Percentiles rank a stretch among this genome's conserved stretches.
Conservation (phyloP, 2,329 filamentous ascomycete species). For the Trichoderma sp. region DNA sequence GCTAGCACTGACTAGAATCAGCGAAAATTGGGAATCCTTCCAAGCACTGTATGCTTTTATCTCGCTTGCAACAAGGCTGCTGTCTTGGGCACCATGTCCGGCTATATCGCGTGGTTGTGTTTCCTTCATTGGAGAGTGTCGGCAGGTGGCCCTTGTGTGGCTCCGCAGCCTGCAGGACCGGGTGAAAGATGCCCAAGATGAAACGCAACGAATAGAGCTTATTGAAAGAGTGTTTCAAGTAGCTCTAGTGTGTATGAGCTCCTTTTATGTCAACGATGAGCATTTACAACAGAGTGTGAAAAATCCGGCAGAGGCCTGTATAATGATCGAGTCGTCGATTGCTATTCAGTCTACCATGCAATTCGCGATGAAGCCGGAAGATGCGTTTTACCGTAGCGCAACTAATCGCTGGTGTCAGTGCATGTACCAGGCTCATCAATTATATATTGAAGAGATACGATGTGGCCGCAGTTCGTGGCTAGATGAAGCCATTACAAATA, state of each 20-base stretch:
- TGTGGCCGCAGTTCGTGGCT: not conserved
- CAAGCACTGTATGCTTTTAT: no score
- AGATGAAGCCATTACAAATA: not conserved
- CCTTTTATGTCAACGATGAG: conserved; percentile 11
- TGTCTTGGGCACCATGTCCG: no score
- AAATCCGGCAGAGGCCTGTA: not conserved
- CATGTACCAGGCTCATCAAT: not conserved
- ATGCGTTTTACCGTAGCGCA: not conserved
- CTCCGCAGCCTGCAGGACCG: no score
- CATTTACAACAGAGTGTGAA: not conserved
- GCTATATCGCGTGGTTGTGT: no score
- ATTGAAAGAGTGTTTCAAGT: conserved; percentile 7
- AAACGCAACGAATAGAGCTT: not conserved
- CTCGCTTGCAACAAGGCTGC: no score
- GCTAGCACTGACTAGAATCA: no score
- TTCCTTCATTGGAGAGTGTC: no score
- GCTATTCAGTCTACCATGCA: not conserved
- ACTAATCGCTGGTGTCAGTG: not conserved
- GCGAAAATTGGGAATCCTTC: no score
- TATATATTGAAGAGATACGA: not conserved
- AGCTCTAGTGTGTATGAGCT: conserved; percentile 13
- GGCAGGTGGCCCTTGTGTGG: no score
- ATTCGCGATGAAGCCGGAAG: not conserved
- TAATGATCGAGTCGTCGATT: not conserved
- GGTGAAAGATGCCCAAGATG: no score